These are phyloP conservation scores for Lycium barbarum DNA, from an alignment of 257 asterid genomes.

Conservation along the genomic window DNA sequence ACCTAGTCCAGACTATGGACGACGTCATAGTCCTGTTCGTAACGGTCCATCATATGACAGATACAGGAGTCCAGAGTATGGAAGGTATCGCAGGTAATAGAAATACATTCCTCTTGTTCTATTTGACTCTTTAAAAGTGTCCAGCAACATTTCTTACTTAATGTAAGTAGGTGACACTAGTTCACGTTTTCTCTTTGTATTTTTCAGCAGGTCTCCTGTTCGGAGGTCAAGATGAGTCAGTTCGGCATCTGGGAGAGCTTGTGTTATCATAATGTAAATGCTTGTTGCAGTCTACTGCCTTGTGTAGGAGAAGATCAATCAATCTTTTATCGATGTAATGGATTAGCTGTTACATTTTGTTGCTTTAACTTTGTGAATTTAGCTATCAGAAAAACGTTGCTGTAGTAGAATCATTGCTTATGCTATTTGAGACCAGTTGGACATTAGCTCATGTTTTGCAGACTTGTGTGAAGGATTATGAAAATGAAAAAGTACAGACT, in stretches of 20 bases:
- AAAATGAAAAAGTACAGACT: not conserved
- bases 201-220: slow-evolving; percentile 63
- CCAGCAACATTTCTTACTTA: not conserved
- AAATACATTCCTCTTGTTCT: not conserved
- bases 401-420: not conserved
- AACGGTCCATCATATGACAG: slow-evolving; percentile 59
- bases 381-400: not conserved
- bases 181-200: slow-evolving; percentile 20
- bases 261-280: slow-evolving; percentile 23
- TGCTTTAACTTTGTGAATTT: not conserved
- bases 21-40: slow-evolving; percentile 40
- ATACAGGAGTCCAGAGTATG: slow-evolving; percentile 71
- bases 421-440: not conserved
- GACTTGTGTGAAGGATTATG: not conserved
- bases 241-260: not conserved
- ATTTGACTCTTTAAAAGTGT: not conserved
- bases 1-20: slow-evolving; percentile 76
- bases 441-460: not conserved
- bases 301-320: not conserved
- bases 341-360: slow-evolving; percentile 23
- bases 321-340: not conserved
- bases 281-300: slow-evolving; percentile 1
- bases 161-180: not conserved
- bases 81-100: slow-evolving; percentile 63
- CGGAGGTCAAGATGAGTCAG: slow-evolving; percentile 55